phyloP scores from a whole-genome alignment of 129 eudicot genomes.

The Ambrosia trifida region DNA sequence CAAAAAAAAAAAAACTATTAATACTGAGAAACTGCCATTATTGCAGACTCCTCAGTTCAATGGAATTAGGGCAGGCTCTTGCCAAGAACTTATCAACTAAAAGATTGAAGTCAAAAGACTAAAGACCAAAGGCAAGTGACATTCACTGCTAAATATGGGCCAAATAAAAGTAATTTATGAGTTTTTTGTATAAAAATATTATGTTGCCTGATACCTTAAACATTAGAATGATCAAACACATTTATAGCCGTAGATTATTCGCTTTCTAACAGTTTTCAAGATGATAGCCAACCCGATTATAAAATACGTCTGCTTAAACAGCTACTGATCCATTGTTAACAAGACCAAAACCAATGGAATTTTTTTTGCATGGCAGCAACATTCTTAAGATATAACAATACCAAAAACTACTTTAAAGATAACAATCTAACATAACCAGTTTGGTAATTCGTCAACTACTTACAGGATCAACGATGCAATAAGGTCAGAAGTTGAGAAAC shows the following conservation, averaged over 20 bases:
- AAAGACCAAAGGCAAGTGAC: no score
- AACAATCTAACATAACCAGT: background rate
- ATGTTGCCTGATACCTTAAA: background rate
- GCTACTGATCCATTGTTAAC: constrained; percentile 24
- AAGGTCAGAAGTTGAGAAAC: constrained; percentile 66
- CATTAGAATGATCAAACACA: background rate
- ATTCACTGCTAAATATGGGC: no score
- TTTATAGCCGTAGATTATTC: no score
- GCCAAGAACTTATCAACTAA: no score
- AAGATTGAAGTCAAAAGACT: no score
- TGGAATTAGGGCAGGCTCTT: no score
- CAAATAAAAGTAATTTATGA: no score
- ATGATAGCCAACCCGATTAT: constrained; percentile 24
- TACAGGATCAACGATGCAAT: constrained; percentile 75
- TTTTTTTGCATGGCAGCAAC: constrained; percentile 12
- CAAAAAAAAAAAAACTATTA: no score
- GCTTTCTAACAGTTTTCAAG: background rate
- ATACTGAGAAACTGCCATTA: no score
- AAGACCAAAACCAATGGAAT: constrained; percentile 31
- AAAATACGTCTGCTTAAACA: constrained; percentile 29
- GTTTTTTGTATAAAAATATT: background rate
- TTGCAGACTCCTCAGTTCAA: no score
- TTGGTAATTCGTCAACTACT: constrained; percentile 24
- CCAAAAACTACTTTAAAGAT: background rate
- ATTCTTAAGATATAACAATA: background rate